Conservation (phyloP, 129 eudicot species). For the Logfia minima region DNA sequence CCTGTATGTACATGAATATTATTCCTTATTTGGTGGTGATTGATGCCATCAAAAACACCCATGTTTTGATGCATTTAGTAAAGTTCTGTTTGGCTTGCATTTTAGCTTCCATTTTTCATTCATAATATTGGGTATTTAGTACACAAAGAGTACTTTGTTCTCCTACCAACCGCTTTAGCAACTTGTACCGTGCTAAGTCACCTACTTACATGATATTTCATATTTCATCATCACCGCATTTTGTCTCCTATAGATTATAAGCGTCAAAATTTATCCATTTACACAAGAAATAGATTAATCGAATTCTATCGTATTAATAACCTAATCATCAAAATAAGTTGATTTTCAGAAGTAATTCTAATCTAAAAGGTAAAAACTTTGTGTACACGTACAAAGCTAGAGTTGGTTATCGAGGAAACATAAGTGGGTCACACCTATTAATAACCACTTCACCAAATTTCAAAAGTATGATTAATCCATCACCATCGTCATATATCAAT, state of each 20-base stretch:
- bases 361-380: neutral
- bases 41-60: constrained; percentile 22
- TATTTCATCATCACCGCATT: constrained; percentile 20
- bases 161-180: constrained; percentile 37
- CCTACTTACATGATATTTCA: constrained; percentile 30
- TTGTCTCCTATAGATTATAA: constrained; percentile 10
- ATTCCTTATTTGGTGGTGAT: constrained; percentile 27
- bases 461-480: constrained; percentile 36
- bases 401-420: constrained; percentile 29
- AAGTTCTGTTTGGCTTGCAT: constrained; percentile 25
- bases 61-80: constrained; percentile 26
- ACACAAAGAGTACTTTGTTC: constrained; percentile 12
- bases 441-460: constrained; percentile 46
- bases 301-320: no score
- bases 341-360: neutral
- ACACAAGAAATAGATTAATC: neutral
- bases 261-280: neutral
- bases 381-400: constrained; percentile 15
- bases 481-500: constrained; percentile 23
- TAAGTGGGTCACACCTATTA: constrained; percentile 35
- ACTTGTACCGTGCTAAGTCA: constrained; percentile 26
- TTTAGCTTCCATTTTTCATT: constrained; percentile 21
- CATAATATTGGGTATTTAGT: constrained; percentile 15
- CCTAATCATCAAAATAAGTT: no score
- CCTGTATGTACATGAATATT: constrained; percentile 8